Base-by-base conservation (phyloP, 2,329 filamentous ascomycete genomes). In the Penicillium fuscoglaucum region DNA sequence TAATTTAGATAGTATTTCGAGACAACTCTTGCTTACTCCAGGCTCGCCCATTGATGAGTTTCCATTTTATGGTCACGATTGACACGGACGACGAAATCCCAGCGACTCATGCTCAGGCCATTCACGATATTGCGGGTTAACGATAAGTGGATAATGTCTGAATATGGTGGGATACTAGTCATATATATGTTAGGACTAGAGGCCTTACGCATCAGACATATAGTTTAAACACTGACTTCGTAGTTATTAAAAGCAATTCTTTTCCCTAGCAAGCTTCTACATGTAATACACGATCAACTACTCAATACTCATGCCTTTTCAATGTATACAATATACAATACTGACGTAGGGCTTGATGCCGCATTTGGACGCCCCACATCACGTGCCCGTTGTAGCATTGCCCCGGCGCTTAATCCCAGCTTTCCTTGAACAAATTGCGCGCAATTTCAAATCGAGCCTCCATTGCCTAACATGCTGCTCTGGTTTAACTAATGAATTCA, bases 361-460 rank as follows among this genome's bases (percentile, higher is more conserved):
- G 61, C 55, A 67, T 65, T 57, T n/a, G 57, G 61, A 31, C 4
- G 44, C 57, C 62, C 61, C 63, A 65, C 61, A 51, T 66, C 65
- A 67, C 65, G 65, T 67, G 65, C 41, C 41, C 10, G 29, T n/a
- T 35, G 39, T 46, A 48, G 43, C 58, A 64, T 64, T 56, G 55
- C 24, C 52, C 33, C 44, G 45, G 54, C 50, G 57, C 61, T 61
- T 56, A 57, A 51, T 56, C 49, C 59, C 59, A 49, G 56, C 24
- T 58, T 40, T 40, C 52, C 28, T 52, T 17, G 24, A 52, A 52
- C 44, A 58, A 52, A 52, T 60, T 48, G 46, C 46, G 43, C 55
- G 49, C 50, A 46, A 61, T 60, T 61, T 55, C 46, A 54, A 56
- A 44, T 56, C 39, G 33, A 59, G 57, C 53, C 24, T 43, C 41